Evolutionary conservation across 306 rosid genomes (phyloP).

Genomic region (Vigna trinervia): DNA sequence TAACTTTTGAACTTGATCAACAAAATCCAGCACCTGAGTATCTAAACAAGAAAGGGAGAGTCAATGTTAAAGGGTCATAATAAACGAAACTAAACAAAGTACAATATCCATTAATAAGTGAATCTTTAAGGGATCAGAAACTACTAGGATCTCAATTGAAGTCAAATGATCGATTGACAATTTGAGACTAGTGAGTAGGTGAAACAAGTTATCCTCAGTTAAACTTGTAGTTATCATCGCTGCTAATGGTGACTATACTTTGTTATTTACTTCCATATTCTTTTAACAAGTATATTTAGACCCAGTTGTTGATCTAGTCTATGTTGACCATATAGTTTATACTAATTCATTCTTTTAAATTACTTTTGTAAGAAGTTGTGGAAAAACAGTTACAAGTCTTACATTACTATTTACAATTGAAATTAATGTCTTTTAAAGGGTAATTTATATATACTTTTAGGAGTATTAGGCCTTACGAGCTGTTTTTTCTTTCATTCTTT

Average conservation of each 20-base stretch:
- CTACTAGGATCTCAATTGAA: background rate
- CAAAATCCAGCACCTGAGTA: background rate
- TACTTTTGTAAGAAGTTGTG: background rate
- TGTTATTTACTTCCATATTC: background rate
- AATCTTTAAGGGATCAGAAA: constrained; percentile 1
- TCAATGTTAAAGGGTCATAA: constrained; percentile 3
- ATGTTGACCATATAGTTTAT: background rate
- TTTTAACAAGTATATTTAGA: background rate
- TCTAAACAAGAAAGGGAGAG: background rate
- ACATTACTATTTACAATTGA: background rate
- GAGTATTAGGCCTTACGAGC: too few relatives aligned
- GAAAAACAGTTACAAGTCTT: background rate
- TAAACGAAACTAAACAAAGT: background rate
- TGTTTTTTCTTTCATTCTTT: too few relatives aligned
- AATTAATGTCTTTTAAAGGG: background rate
- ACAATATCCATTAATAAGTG: constrained; percentile 1
- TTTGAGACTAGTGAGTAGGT: background rate
- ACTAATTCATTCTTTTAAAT: background rate
- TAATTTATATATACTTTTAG: background rate
- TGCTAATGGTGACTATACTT: background rate
- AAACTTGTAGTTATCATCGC: background rate
- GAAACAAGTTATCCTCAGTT: background rate
- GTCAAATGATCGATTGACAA: background rate
- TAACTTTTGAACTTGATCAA: constrained; percentile 21
- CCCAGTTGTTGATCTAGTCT: background rate